Percentiles rank a stretch among this genome's conserved stretches.
Conservation (phyloP, 2,329 filamentous ascomycete species). For the Albophoma yamanashiensis region DNA sequence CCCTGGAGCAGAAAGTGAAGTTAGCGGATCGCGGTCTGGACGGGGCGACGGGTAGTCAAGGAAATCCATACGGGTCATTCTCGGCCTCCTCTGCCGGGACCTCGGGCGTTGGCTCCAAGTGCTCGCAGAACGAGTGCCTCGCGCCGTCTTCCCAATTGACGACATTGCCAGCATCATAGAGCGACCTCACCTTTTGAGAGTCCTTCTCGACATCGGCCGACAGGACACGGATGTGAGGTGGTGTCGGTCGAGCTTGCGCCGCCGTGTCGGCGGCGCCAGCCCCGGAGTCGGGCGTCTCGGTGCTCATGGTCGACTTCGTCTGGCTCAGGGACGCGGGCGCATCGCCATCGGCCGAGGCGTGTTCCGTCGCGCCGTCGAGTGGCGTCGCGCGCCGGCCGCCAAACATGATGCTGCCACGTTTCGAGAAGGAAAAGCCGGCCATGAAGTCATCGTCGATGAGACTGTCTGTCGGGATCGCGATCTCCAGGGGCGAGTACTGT, state of each 20-base stretch:
- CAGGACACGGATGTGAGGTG: constrained; percentile 41
- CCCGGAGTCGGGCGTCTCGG: not conserved
- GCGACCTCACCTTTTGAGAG: constrained; percentile 57
- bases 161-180: constrained; percentile 47
- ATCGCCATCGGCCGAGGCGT: not conserved
- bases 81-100: constrained; percentile 40
- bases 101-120: constrained; percentile 37
- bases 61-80: constrained; percentile 48
- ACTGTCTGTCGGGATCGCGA: constrained; percentile 43
- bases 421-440: constrained; percentile 47
- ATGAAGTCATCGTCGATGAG: constrained; percentile 49
- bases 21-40: constrained; percentile 12
- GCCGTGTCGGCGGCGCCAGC: constrained; percentile 1
- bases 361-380: constrained; percentile 9
- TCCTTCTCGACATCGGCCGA: constrained; percentile 48
- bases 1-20: constrained; percentile 6
- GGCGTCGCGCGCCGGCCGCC: constrained; percentile 29
- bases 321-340: constrained; percentile 2
- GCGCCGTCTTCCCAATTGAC: constrained; percentile 42
- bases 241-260: constrained; percentile 7
- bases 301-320: constrained; percentile 1
- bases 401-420: constrained; percentile 54
- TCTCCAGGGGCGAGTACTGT: constrained; percentile 40
- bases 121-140: constrained; percentile 35
- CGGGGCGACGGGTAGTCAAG: constrained; percentile 20